A percentile compares a stretch with the other conserved stretches of the same genome.
Conservation (phyloP, 225 moss, liverwort and hornwort genomes). For the Polytrichum commune region DNA sequence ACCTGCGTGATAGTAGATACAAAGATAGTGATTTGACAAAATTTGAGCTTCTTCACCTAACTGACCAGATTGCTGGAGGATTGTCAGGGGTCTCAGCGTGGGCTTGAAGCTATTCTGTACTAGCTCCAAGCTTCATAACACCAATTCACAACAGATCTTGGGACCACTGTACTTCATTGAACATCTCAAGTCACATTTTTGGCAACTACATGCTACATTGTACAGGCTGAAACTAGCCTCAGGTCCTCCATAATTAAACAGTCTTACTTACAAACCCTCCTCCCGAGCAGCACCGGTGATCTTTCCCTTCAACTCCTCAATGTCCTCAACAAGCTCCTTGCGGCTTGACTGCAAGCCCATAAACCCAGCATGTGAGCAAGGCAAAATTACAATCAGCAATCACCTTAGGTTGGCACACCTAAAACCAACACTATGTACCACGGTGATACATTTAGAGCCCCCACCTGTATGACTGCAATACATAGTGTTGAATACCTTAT, state of each 20-base stretch:
- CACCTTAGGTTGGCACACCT: too few species aligned
- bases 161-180: constrained; percentile 7
- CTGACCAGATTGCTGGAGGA: too few species aligned
- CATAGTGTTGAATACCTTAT: background rate
- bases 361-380: background rate
- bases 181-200: constrained; percentile 11
- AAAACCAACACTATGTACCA: background rate
- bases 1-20: too few species aligned
- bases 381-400: background rate
- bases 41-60: too few species aligned
- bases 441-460: background rate
- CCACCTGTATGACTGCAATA: background rate
- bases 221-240: background rate
- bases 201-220: constrained; percentile 10
- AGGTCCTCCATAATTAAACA: too few species aligned
- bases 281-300: constrained; percentile 69
- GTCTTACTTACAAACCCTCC: constrained; percentile 20
- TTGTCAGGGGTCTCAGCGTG: too few species aligned
- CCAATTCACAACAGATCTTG: constrained; percentile 18
- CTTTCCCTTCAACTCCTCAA: constrained; percentile 87
- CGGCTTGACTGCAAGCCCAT: constrained; percentile 56
- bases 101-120: constrained; percentile 3
- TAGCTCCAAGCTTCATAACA: constrained; percentile 4
- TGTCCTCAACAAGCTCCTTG: constrained; percentile 82
- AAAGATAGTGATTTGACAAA: too few species aligned